Base-by-base conservation (phyloP, 2,329 filamentous ascomycete genomes). In the Talaromyces pinophilus region DNA sequence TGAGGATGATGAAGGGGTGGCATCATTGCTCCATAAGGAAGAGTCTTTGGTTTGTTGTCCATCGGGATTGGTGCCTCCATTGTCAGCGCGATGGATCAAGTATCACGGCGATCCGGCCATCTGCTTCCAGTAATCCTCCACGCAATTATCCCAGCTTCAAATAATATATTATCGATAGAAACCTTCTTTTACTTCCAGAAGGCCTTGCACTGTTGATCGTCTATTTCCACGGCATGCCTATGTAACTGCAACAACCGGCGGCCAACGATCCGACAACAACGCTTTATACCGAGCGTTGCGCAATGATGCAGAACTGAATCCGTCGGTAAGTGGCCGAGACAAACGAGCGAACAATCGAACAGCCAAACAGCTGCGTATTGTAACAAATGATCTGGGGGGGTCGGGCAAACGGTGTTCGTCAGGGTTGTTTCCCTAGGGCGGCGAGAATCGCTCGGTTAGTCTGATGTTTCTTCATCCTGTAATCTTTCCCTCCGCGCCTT, bases 11-110 rank as follows among this genome's bases (percentile, higher is more conserved):
- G 75, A 73, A 69, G 67, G 22, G 64, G 67, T 28, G 70, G 72
- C 60, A 69, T 62, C 65, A 70, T 68, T 55, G 66, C 69, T 44
- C 70, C 68, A 65, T 71, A 73, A 46, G 71, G 67, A 50, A 72
- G 67, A 17, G 67, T 64, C 62, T 71, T 72, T 38, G 71, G 60
- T 65, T 73, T 73, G 50, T 75, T 73, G 67, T 75, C 71, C 48
- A 71, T 68, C 62, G 71, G 66, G 60, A 72, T 68, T 35, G 65
- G 55, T 42, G 72, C 70, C 62, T 75, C 72, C 70, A 73, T 73
- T 64, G 64, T 72, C 60, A 62, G 62, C 63, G 67, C 70, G 67
- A 69, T 68, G 63, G 66, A 68, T 64, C 54, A 63, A 50, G 64
- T 69, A 63, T 64, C 67, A 64, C 64, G 22, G 59, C 54, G 61